Conservation (phyloP, 495 filamentous ascomycete species). For the Hypoxylon subgilvum region DNA sequence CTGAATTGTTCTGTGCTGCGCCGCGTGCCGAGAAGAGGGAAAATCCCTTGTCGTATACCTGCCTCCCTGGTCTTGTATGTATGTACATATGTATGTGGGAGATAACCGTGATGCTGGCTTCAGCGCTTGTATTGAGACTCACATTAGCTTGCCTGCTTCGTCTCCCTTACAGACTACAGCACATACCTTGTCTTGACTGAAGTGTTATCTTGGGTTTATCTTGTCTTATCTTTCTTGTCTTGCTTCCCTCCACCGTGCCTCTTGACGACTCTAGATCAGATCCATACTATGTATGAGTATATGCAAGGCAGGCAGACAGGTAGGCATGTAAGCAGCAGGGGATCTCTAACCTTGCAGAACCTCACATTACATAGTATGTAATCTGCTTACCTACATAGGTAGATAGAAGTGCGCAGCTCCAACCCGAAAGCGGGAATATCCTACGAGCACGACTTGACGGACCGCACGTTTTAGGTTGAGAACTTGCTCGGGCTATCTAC, state of each 20-base stretch:
- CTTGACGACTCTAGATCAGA: slow-evolving; percentile 4
- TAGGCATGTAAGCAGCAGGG: background rate
- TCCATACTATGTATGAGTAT: too few species aligned
- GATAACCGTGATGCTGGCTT: slow-evolving; percentile 13
- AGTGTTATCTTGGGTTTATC: too few species aligned
- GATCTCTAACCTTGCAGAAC: slow-evolving; percentile 11
- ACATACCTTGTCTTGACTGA: too few species aligned
- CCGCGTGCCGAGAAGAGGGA: slow-evolving; percentile 6
- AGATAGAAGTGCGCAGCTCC: too few species aligned
- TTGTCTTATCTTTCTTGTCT: background rate
- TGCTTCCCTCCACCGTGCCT: slow-evolving; percentile 3
- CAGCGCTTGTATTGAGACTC: slow-evolving; percentile 16
- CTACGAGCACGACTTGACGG: slow-evolving; percentile 12
- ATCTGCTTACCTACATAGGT: background rate
- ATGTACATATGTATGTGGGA: slow-evolving; percentile 6
- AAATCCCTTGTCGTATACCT: slow-evolving; percentile 28
- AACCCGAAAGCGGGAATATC: slow-evolving; percentile 21
- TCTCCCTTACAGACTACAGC: slow-evolving; percentile 2
- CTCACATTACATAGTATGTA: background rate
- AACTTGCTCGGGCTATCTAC: slow-evolving; percentile 24
- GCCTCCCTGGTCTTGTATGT: slow-evolving; percentile 21
- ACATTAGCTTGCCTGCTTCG: slow-evolving; percentile 7
- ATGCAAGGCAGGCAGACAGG: background rate
- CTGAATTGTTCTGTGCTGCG: slow-evolving; percentile 23
- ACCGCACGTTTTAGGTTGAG: slow-evolving; percentile 8